Percentiles rank a stretch among this genome's conserved stretches.
These are phyloP conservation scores for Spirogloea muscicola DNA, from an alignment of 139 green algal genomes.

Conservation along the genomic window DNA sequence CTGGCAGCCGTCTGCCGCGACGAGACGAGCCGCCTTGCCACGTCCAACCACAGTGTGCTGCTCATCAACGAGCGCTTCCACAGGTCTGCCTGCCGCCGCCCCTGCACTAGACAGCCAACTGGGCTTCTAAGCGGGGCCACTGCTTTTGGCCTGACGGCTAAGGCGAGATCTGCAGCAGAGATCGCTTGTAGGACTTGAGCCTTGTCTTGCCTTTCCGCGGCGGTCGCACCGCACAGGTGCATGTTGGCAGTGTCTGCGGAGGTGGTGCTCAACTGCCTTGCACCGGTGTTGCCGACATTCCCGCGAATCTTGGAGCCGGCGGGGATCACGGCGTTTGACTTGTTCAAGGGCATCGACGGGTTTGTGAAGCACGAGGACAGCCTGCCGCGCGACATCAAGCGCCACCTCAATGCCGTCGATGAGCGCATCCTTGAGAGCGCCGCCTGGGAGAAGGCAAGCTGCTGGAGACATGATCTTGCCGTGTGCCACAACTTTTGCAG, in stretches of 20 bases:
- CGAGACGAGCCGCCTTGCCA: slow-evolving; percentile 1
- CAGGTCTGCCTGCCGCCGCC: no score
- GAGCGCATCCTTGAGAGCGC: slow-evolving; percentile 52
- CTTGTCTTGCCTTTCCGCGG: no score
- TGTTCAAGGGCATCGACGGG: slow-evolving; percentile 46
- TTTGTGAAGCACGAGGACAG: slow-evolving; percentile 45
- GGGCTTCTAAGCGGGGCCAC: no score
- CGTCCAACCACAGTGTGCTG: slow-evolving; percentile 16
- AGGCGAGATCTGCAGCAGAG: no score
- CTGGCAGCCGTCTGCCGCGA: slow-evolving; percentile 57
- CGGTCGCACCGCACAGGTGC: no score
- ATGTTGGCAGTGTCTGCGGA: slow-evolving; percentile 44
- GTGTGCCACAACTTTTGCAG: no score
- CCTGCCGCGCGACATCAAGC: slow-evolving; percentile 50
- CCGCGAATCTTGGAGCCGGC: slow-evolving; percentile 14
- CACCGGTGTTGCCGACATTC: slow-evolving; percentile 29
- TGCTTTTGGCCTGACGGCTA: no score
- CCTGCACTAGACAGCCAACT: no score
- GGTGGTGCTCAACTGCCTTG: slow-evolving; percentile 45
- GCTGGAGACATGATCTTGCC: no score
- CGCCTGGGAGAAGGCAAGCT: slow-evolving; percentile 50
- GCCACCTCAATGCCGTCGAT: slow-evolving; percentile 50
- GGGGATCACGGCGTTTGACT: slow-evolving; percentile 51
- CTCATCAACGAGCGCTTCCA: slow-evolving; percentile 42
- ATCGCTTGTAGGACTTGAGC: no score